Conservation (phyloP, 2,329 filamentous ascomycete genomes). For the Bipolaris sorokiniana region DNA sequence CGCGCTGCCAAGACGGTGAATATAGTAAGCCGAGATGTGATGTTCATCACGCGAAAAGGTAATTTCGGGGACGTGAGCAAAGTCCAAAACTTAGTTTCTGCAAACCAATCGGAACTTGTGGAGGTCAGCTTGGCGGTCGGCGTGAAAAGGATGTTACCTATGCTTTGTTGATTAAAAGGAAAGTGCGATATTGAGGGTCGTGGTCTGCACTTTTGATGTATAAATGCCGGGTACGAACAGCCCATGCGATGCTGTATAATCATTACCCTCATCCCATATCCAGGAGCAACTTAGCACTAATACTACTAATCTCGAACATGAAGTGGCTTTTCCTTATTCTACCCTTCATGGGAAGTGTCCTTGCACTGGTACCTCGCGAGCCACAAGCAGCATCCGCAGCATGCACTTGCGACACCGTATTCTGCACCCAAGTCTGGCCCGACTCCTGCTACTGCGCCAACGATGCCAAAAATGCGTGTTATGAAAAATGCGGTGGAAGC, state of each 20-base stretch:
- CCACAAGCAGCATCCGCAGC: not conserved
- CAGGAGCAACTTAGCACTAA: not conserved
- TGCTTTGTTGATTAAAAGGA: not conserved
- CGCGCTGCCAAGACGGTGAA: not conserved
- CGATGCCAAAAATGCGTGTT: slow-evolving; percentile 30
- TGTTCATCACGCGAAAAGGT: slow-evolving; percentile 5
- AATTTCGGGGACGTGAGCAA: not conserved
- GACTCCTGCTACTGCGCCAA: slow-evolving; percentile 40
- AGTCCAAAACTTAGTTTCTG: not conserved
- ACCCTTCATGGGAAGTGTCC: slow-evolving; percentile 2
- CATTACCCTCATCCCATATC: not conserved
- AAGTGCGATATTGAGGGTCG: not conserved
- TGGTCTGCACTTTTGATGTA: not conserved
- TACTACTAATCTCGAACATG: not conserved
- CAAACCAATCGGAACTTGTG: slow-evolving; percentile 1
- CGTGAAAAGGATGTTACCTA: not conserved
- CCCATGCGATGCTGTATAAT: not conserved
- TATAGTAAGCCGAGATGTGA: not conserved
- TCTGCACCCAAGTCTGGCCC: slow-evolving; percentile 34
- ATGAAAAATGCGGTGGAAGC: slow-evolving; percentile 33
- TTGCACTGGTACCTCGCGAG: not conserved
- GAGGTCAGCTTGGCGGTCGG: slow-evolving; percentile 4
- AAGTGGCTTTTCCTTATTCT: slow-evolving; percentile 6
- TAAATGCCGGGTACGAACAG: not conserved
- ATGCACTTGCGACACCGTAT: slow-evolving; percentile 25